Conservation (phyloP, 768 basidiomycete genomes). For the Mycena amicta region DNA sequence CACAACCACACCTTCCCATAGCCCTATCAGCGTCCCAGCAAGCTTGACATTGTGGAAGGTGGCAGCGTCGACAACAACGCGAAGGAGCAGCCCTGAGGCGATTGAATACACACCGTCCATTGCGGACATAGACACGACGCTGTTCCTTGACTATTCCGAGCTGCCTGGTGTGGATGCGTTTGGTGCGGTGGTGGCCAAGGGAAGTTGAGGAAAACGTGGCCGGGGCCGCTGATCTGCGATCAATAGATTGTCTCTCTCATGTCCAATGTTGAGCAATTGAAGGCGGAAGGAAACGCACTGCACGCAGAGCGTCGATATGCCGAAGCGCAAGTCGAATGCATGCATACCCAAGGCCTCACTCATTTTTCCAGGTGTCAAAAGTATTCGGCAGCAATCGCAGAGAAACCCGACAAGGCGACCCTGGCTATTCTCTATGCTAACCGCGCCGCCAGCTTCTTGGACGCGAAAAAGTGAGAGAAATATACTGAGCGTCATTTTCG, state of each 20-base stretch:
- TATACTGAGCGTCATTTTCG: too few relatives aligned
- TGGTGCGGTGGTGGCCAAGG: too few relatives aligned
- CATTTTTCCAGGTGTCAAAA: too few relatives aligned
- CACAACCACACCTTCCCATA: slow-evolving; percentile 80
- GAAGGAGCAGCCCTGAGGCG: slow-evolving; percentile 64
- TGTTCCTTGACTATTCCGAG: too few relatives aligned
- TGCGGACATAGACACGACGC: too few relatives aligned
- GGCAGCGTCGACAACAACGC: slow-evolving; percentile 59
- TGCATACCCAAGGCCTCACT: too few relatives aligned
- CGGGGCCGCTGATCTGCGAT: neutral
- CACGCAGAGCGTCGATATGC: neutral
- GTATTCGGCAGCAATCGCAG: neutral
- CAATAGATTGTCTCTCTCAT: neutral
- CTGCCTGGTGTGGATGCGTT: too few relatives aligned
- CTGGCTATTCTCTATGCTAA: neutral
- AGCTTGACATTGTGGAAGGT: slow-evolving; percentile 51
- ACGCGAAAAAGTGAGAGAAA: too few relatives aligned
- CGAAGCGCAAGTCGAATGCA: neutral
- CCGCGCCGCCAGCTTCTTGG: neutral
- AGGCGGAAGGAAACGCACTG: neutral
- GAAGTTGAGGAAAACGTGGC: neutral
- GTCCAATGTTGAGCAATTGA: neutral
- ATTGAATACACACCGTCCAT: slow-evolving; percentile 79
- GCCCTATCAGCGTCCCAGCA: slow-evolving; percentile 68
- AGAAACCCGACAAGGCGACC: neutral